Evolutionary conservation across 305 asterid genomes (phyloP), one percentile per base, ranked within the genome.

Genomic region (Fraxinus albicans): DNA sequence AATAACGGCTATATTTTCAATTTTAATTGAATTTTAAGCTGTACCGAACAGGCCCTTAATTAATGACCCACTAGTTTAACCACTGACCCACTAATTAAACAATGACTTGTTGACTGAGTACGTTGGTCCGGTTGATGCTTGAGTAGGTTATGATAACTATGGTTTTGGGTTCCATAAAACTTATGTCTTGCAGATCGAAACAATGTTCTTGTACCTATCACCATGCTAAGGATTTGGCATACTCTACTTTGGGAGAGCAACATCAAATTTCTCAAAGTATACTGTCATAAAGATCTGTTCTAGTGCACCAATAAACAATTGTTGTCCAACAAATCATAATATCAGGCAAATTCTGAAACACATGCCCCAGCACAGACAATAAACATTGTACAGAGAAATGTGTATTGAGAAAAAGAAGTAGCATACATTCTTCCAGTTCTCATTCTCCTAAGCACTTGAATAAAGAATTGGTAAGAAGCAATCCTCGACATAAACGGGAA

Each of bases 291-390:
- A 40, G 19, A 58, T 65, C 70, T 70, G 65, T 29, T 67, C 33
- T 21, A 5, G 42, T 50, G 79, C 63, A 70, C 79, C 82, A 33
- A 55, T 60, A 73, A 83, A 80, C 83, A 80, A n/a, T 70, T 81
- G 78, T 36, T 80, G 13, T 40, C 84, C 74, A 58, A 17, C 58
- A 69, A 78, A 70, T 29, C 82, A 72, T 35, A 53, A 29, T 31
- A 65, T 8, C 25, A 27, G 69, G 76, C 63, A 31, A 42, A 42
- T 75, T 25, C 38, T 5, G 31, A 63, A 77, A 73, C 69, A 34
- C 27, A 33, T 77, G 47, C 72, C 80, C 85, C 42, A 34, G 23
- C 17, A 70, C 23, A 23, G 73, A 58, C 67, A 29, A 60, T 8
- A 33, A 33, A 65, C 19, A 58, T 34, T 40, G 50, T 8, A 80